Evolutionary conservation across 495 filamentous ascomycete genomes (phyloP), one percentile per base, ranked within the genome.

Genomic region (Penicillium coffeae): DNA sequence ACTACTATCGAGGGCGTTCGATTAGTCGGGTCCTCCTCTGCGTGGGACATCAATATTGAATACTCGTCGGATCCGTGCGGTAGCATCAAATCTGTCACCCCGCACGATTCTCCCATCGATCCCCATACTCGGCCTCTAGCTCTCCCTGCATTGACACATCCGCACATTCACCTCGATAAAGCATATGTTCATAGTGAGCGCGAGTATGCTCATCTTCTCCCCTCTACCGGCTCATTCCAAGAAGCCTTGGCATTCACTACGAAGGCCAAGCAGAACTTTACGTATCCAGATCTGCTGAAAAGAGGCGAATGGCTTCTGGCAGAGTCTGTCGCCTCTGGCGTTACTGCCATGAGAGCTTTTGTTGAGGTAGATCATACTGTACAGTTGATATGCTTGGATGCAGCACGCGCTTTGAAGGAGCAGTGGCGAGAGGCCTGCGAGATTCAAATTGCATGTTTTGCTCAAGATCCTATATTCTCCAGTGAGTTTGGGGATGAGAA

Each of bases 81-180:
- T 35, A 62, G 50, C 20, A 72, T 83, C 53, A 36, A 58, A 2
- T 59, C 62, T 19, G 62, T 80, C 55, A 71, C 56, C 45, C 65
- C 63, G 20, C 53, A 51, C 43, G 39, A 40, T 51, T 18, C 33
- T 32, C 32, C 61, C 18, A 38, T 40, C 12, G 53, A 67, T 47
- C 25, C 25, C 25, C 15, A 20, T 13, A 20, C 32, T 40, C 49
- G 49, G 25, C 62, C 59, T 7, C 60, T 70, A 8, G 55, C 48
- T 35, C 60, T 65, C 35, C 84, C 87, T 20, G 67, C 77, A 12
- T 73, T 89, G 19, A 87, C 83, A 38, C 87, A 91, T 58, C 82
- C 86, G 9, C 86, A 90, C 54, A 80, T 89, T 40, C 87, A 90
- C 57, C 72, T 89, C 35, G 87, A 89, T 60, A 89, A 91, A 64